phyloP scores from a whole-genome alignment of 2,329 filamentous ascomycete genomes.

The Fusarium piperis region DNA sequence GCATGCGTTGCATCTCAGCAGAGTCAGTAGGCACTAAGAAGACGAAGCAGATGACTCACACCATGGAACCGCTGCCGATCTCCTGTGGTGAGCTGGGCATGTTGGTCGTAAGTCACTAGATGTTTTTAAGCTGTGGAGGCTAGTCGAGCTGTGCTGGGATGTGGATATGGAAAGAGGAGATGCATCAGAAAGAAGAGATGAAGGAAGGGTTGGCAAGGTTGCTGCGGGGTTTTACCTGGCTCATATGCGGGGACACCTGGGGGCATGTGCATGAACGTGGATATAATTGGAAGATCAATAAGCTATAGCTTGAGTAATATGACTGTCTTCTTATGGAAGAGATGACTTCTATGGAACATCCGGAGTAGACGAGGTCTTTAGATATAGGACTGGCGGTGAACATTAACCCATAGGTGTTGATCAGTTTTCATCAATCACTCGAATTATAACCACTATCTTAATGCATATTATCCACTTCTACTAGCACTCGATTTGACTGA shows the following conservation, averaged over 20 bases:
- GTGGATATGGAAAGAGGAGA: neutral
- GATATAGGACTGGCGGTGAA: neutral
- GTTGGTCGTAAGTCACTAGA: rapidly evolving
- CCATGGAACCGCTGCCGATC: neutral
- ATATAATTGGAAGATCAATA: neutral
- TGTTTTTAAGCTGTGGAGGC: neutral
- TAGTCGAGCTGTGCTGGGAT: too few relatives aligned
- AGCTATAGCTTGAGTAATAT: neutral
- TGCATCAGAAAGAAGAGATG: neutral
- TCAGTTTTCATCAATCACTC: neutral
- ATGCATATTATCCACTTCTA: neutral
- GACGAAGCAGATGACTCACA: neutral
- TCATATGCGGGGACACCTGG: neutral
- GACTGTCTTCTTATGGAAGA: neutral
- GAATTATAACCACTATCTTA: neutral
- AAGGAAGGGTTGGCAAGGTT: neutral
- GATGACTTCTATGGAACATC: neutral
- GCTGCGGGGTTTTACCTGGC: neutral
- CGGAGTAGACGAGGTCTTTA: neutral
- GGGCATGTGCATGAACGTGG: neutral
- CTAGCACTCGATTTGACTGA: neutral
- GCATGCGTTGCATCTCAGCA: neutral
- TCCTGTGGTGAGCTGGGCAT: neutral
- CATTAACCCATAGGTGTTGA: neutral
- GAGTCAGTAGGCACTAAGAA: neutral